A percentile compares a stretch with the other conserved stretches of the same genome.
Conservation (phyloP, 768 basidiomycete species). For the Kwoniella mangroviensis region DNA sequence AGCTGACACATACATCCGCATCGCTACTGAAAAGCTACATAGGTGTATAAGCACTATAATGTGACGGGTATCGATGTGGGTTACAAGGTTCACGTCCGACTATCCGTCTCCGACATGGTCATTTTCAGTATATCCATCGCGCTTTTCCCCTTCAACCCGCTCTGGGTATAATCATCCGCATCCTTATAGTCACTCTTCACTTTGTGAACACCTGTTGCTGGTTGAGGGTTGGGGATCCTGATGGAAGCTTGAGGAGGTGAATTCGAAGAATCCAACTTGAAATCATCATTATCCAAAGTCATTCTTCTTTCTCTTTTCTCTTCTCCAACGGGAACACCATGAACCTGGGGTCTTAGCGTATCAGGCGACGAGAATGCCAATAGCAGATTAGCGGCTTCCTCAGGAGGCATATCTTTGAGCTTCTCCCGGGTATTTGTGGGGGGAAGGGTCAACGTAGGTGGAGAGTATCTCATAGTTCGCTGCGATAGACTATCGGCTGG, state of each 20-base stretch:
- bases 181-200: no score
- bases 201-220: no score
- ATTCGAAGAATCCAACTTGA: constrained; percentile 30
- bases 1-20: background rate
- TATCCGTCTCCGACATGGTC: constrained; percentile 19
- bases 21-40: no score
- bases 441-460: constrained; percentile 19
- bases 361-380: constrained; percentile 53
- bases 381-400: constrained; percentile 51
- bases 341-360: constrained; percentile 36
- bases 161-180: no score
- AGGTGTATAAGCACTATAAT: no score
- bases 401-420: constrained; percentile 32
- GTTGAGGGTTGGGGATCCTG: no score
- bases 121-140: constrained; percentile 51
- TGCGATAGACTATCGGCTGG: constrained; percentile 2
- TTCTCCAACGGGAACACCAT: background rate
- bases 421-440: constrained; percentile 17
- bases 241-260: background rate
- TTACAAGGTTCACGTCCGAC: background rate
- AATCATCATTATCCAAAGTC: constrained; percentile 47
- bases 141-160: constrained; percentile 43
- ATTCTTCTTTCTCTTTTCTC: constrained; percentile 21
- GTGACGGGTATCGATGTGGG: background rate
- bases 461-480: constrained; percentile 1